Conservation (phyloP, 2,329 filamentous ascomycete species). For the Botrytis aclada region DNA sequence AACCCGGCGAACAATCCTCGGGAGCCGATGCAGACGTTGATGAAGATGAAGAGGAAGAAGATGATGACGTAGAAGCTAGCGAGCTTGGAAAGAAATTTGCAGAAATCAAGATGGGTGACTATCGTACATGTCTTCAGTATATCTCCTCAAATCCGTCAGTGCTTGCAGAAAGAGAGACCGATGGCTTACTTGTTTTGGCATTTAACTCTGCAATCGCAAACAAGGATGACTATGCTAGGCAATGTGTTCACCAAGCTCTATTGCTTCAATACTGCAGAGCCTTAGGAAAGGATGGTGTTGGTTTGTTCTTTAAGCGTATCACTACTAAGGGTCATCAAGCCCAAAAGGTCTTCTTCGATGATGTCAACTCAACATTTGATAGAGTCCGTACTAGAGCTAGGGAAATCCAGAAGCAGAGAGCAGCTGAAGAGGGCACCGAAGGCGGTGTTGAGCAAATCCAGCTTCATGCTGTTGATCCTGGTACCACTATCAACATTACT, state of each 20-base stretch:
- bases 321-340: constrained; percentile 87
- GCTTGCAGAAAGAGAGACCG: constrained; percentile 79
- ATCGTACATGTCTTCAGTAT: constrained; percentile 69
- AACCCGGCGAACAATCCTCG: constrained; percentile 45
- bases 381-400: constrained; percentile 70
- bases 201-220: constrained; percentile 83
- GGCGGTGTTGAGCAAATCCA: constrained; percentile 92
- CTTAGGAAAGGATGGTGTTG: constrained; percentile 81
- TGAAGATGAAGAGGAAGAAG: constrained; percentile 60
- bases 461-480: constrained; percentile 90
- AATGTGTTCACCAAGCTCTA: constrained; percentile 90
- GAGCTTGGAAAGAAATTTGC: constrained; percentile 78
- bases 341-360: constrained; percentile 84
- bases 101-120: constrained; percentile 72
- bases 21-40: constrained; percentile 63
- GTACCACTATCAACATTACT: constrained; percentile 84
- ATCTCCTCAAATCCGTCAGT: constrained; percentile 76
- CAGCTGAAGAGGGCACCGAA: constrained; percentile 53
- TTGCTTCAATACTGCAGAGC: constrained; percentile 93
- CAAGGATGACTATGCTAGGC: constrained; percentile 71
- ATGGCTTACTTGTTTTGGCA: constrained; percentile 84
- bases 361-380: constrained; percentile 83
- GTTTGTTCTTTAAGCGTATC: constrained; percentile 94
- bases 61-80: constrained; percentile 72
- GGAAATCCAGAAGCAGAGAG: constrained; percentile 45